A percentile compares a stretch with the other conserved stretches of the same genome.
Conservation (phyloP, 108 stramenopile genomes). For the Chaetoceros tenuissimus region DNA sequence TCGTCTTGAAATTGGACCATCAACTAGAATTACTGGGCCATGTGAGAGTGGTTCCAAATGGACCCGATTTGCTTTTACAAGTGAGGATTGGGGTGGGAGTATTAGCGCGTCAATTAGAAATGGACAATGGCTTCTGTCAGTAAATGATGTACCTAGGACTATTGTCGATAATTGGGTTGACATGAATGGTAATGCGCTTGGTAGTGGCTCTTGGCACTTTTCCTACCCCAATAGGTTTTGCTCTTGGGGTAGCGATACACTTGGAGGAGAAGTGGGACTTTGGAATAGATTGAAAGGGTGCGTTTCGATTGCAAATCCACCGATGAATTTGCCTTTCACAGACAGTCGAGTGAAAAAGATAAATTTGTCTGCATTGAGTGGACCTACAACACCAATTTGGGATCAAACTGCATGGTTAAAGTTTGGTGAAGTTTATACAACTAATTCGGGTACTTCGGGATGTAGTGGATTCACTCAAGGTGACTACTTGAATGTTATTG, state of each 20-base stretch:
- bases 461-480: neutral
- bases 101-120: neutral
- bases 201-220: neutral
- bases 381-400: neutral
- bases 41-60: constrained; percentile 27
- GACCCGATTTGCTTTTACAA: constrained; percentile 13
- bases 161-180: neutral
- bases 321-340: neutral
- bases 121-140: neutral
- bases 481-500: neutral
- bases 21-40: constrained; percentile 27
- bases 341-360: neutral
- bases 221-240: neutral
- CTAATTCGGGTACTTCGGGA: neutral
- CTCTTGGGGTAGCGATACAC: neutral
- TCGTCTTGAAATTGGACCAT: constrained; percentile 1
- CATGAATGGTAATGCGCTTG: neutral
- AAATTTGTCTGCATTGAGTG: neutral
- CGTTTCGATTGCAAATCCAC: neutral
- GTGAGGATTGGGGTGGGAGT: constrained; percentile 17
- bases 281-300: neutral
- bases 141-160: neutral
- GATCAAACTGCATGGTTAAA: neutral
- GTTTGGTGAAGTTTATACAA: neutral
- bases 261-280: neutral